A percentile compares a stretch with the other conserved stretches of the same genome.
Evolutionary conservation across 2,329 filamentous ascomycete species (phyloP).

Genomic region (Sphaceloma murrayae): DNA sequence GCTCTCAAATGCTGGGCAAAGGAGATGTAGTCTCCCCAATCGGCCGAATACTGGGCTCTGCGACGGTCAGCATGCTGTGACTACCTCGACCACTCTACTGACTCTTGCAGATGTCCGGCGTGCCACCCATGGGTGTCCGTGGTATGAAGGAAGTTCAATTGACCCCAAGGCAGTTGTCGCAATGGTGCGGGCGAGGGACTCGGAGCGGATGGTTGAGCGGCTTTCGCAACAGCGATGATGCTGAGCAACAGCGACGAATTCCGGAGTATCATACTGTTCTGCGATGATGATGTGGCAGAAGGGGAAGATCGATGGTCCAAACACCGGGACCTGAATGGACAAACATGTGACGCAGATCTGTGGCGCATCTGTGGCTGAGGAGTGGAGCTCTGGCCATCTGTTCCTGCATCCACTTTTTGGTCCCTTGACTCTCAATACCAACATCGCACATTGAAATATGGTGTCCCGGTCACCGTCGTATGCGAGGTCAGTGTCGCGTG

Average conservation of each 20-base stretch:
- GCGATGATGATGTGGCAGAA: neutral
- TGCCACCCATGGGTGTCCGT: constrained; percentile 95
- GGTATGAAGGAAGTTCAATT: constrained; percentile 89
- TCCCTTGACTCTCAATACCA: too few relatives aligned
- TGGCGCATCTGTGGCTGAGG: constrained; percentile 10
- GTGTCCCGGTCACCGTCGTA: constrained; percentile 15
- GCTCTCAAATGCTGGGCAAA: constrained; percentile 75
- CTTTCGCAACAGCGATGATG: constrained; percentile 22
- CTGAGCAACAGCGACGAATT: constrained; percentile 21
- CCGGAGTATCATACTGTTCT: constrained; percentile 17
- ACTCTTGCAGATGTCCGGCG: constrained; percentile 86
- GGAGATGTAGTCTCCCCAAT: constrained; percentile 97
- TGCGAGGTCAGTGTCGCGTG: constrained; percentile 29
- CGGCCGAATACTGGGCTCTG: constrained; percentile 81
- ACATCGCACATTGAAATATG: constrained; percentile 6
- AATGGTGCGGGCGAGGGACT: constrained; percentile 69
- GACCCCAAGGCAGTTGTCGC: constrained; percentile 78
- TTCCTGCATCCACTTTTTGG: too few relatives aligned
- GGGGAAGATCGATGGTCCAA: neutral
- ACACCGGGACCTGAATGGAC: constrained; percentile 14
- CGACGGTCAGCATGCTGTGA: neutral
- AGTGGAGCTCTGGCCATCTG: constrained; percentile 8
- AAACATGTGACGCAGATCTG: constrained; percentile 12
- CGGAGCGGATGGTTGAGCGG: constrained; percentile 70
- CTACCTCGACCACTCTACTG: constrained; percentile 26